Percentiles rank a stretch among this genome's conserved stretches.
These are phyloP conservation scores for Dactylonectria macrodidyma DNA, from an alignment of 2,329 filamentous ascomycete genomes.

Conservation along the genomic window DNA sequence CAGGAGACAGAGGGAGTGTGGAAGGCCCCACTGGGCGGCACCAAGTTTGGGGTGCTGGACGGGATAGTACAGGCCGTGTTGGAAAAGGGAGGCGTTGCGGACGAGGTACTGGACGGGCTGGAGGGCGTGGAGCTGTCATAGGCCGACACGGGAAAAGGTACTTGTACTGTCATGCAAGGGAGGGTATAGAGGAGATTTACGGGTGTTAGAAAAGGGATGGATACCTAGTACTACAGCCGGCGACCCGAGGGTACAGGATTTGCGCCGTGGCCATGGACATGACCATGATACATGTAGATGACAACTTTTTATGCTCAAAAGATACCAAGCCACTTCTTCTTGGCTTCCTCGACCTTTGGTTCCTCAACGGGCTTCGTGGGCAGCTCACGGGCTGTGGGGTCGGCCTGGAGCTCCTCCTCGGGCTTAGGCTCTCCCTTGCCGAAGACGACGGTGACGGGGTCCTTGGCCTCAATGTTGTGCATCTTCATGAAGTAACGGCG, in stretches of 20 bases:
- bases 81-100: conserved; percentile 83
- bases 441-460: conserved; percentile 66
- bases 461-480: conserved; percentile 81
- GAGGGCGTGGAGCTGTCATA: conserved; percentile 80
- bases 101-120: conserved; percentile 88
- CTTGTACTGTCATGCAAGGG: conserved; percentile 10
- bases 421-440: conserved; percentile 55
- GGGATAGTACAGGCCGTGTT: conserved; percentile 84
- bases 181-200: conserved; percentile 25
- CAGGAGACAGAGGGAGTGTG: conserved; percentile 81
- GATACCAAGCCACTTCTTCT: conserved; percentile 89
- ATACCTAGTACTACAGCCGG: conserved; percentile 41
- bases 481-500: conserved; percentile 87
- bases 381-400: conserved; percentile 55
- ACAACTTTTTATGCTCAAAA: conserved; percentile 67
- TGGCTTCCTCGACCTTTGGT: conserved; percentile 50
- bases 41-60: conserved; percentile 81
- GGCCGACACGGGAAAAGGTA: conserved; percentile 7
- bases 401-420: conserved; percentile 54
- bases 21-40: conserved; percentile 87
- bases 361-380: conserved; percentile 45
- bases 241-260: conserved; percentile 26
- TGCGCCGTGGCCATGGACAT: conserved; percentile 38
- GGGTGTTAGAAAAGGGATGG: conserved; percentile 29
- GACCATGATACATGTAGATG: conserved; percentile 13